Conservation (phyloP, 1,284 basidiomycete species). For the Schizophyllum commune region DNA sequence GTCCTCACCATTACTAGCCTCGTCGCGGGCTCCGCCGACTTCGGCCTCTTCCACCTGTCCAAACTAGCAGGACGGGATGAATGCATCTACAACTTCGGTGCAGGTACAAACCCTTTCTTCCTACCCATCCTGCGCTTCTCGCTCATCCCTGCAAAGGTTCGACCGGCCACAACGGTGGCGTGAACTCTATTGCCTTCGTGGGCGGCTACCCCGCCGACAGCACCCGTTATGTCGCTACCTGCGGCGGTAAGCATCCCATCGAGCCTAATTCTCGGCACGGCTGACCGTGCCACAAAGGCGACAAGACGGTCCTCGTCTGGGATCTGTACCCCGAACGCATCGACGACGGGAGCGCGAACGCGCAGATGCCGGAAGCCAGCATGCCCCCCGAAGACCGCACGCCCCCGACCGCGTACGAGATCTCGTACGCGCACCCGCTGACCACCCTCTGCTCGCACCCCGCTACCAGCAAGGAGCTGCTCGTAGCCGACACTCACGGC, state of each 20-base stretch:
- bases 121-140: neutral
- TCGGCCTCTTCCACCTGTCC: slow-evolving; percentile 58
- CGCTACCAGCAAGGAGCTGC: slow-evolving; percentile 63
- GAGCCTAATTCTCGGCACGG: neutral
- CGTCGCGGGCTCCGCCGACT: slow-evolving; percentile 57
- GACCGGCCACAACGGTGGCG: slow-evolving; percentile 53
- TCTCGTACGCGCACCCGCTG: slow-evolving; percentile 62
- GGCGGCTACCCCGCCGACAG: slow-evolving; percentile 60
- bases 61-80: slow-evolving; percentile 45
- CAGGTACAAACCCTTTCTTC: slow-evolving; percentile 47
- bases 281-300: slow-evolving; percentile 37
- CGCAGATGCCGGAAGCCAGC: slow-evolving; percentile 1
- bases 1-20: slow-evolving; percentile 36
- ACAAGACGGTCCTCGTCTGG: slow-evolving; percentile 79
- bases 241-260: slow-evolving; percentile 45
- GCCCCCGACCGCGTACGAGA: slow-evolving; percentile 59
- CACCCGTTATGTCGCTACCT: slow-evolving; percentile 67
- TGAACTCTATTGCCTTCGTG: slow-evolving; percentile 72
- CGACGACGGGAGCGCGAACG: slow-evolving; percentile 27
- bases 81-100: slow-evolving; percentile 60
- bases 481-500: slow-evolving; percentile 66
- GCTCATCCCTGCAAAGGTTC: neutral
- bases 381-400: slow-evolving; percentile 9
- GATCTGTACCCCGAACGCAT: slow-evolving; percentile 51
- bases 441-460: slow-evolving; percentile 64